Base-by-base conservation (phyloP, 2,329 filamentous ascomycete species). In the Aurifilum marmelostoma region DNA sequence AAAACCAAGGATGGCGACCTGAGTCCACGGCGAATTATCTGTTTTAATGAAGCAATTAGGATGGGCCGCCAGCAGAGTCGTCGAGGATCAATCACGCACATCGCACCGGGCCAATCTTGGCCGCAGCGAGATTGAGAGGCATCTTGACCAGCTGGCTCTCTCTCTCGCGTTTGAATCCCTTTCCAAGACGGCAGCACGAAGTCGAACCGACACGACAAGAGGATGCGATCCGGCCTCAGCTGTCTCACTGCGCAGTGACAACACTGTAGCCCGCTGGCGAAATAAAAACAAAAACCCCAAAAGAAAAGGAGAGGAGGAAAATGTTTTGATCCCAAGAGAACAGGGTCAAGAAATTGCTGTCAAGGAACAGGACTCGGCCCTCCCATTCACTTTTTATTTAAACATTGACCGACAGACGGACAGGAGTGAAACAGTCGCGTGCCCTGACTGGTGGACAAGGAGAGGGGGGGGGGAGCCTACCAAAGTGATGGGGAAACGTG, bases 11-110 rank as follows among this genome's bases (percentile, higher is more conserved):
- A 74, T 72, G 67, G 69, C 50, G 64, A 73, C 71, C 62, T 74
- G 73, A 11, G 71, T 70, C 71, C 72, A 74, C 69, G 71, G 71
- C 68, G 71, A 72, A 41, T 72, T 72, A 24, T 71, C 69, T 71
- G 66, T 6, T 34, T 34, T 8, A 39, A 39, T 29, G 7, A 2
- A 59, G 2, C 34, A 9, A 11, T 29, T 11, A 29, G 62, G n/a
- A 34, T 4, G 58, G 29, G 27, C 27, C 1, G 14, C 11, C 1
- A 34, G n/a, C 1, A 41, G n/a, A 7, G 24, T 8, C n/a, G 32
- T 14, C n/a, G 9, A 29, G 29, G n/a, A 21, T 16, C 27, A 29
- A 34, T 47, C 21, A 63, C 69, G n/a, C 63, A 71, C 69, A 71
- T 67, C 69, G 63, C 64, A 71, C 69, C 0, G 67, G 60, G 27